Evolutionary conservation across 805 yeast species (phyloP), one percentile per base, ranked within the genome.

Genomic region (Sugiyamaella floridensis): DNA sequence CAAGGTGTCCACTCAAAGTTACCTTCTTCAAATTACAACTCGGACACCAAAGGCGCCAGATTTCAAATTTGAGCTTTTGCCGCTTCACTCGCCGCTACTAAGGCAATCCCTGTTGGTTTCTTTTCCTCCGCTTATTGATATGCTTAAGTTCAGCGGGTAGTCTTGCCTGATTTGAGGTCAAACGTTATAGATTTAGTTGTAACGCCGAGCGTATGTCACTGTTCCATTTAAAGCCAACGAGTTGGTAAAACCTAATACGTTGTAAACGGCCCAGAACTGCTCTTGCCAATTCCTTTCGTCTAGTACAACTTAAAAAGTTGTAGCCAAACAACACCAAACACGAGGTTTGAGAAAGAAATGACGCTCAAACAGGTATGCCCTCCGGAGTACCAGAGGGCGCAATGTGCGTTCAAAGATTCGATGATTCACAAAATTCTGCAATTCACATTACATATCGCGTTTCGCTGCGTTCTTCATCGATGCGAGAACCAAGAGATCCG

Each of bases 351-450:
- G 69, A 63, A 61, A 63, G 67, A 65, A 67, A 67, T 66, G 71
- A 67, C 73, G 70, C 73, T 67, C 72, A 66, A 65, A 67, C 71
- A 68, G 71, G 69, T 64, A 66, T 67, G 64, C 70, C 68, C 67
- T 60, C 60, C 58, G 71, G 69, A 66, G 63, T 67, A 66, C 71
- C 72, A 64, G 56, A 66, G 67, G 70, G 74, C 66, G 74, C 74
- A 71, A 71, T 70, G 73, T 71, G 75, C 73, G 74, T 71, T 71
- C 73, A 69, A 71, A 70, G 68, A 69, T 69, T 71, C 72, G 71
- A 69, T 71, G 75, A 71, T 68, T 68, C 72, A 68, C 73, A 68
- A 29, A 29, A 67, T 66, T 61, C 67, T 66, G 68, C 67, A 65
- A 66, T 61, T 64, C 74, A 69, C 72, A 68, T 58, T 65, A 70